phyloP scores from a whole-genome alignment of 2,329 filamentous ascomycete genomes.

The Alternaria brassicae region DNA sequence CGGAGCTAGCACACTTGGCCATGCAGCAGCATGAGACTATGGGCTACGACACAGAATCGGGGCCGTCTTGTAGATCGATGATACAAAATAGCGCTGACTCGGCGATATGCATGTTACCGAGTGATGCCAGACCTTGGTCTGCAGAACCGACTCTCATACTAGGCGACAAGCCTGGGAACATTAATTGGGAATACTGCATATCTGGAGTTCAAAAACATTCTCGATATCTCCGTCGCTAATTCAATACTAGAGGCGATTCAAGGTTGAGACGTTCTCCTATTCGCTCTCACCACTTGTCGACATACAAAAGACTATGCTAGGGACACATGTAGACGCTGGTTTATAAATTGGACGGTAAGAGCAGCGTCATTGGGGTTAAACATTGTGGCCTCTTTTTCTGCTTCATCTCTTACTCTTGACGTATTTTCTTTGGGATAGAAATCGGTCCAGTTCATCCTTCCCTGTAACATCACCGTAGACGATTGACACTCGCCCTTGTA shows the following conservation, averaged over 20 bases:
- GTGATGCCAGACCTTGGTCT: not conserved
- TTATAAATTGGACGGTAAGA: not conserved
- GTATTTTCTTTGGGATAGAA: not conserved
- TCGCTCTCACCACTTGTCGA: not conserved
- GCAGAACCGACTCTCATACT: not conserved
- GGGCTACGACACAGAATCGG: not conserved
- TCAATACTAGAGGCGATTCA: not conserved
- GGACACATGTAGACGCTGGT: not conserved
- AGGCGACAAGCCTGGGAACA: not conserved
- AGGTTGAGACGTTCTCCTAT: not conserved
- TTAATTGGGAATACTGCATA: not conserved
- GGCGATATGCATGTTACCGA: not conserved
- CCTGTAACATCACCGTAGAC: not conserved
- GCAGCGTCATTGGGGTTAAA: not conserved
- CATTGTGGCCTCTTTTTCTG: not conserved
- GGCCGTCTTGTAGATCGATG: not conserved
- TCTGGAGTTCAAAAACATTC: not conserved
- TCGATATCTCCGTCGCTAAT: not conserved
- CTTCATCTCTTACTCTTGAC: not conserved
- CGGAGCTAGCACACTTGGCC: not conserved
- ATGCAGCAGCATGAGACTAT: slow-evolving; percentile 9
- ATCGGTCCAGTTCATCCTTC: not conserved
- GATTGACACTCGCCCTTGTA: not conserved
- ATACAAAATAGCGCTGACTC: not conserved
- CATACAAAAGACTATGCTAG: not conserved